Conservation (phyloP, 2,329 filamentous ascomycete genomes). For the Arthrobotrys megalospora region DNA sequence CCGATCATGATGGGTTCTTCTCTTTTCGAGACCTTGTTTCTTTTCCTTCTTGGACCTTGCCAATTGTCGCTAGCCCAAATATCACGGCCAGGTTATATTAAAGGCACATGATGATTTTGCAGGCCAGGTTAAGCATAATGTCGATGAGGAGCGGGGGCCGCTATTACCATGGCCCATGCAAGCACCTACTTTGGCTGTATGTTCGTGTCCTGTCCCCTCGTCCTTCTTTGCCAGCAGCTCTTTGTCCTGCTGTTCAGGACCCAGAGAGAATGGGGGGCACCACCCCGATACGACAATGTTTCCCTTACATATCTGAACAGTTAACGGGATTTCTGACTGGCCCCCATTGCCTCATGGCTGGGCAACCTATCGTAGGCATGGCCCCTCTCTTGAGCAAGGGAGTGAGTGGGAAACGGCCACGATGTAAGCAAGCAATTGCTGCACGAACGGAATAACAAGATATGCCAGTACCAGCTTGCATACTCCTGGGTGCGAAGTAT, state of each 20-base stretch:
- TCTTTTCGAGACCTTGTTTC: conserved; percentile 15
- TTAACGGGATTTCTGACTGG: conserved; percentile 22
- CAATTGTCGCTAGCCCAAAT: conserved; percentile 41
- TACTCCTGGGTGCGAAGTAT: conserved; percentile 12
- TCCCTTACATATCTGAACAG: conserved; percentile 16
- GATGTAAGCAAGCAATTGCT: conserved; percentile 40
- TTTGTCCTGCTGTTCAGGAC: conserved; percentile 14
- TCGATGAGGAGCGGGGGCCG: conserved; percentile 54
- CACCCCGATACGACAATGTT: conserved; percentile 21
- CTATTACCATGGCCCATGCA: conserved; percentile 59
- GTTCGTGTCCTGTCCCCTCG: conserved; percentile 44
- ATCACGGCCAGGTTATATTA: conserved; percentile 60
- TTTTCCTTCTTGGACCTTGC: conserved; percentile 41
- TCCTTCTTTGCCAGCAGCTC: conserved; percentile 30
- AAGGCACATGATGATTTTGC: conserved; percentile 60
- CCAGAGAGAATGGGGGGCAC: conserved; percentile 46
- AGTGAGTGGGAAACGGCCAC: conserved; percentile 39
- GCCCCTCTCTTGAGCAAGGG: conserved; percentile 54
- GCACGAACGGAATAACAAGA: conserved; percentile 54
- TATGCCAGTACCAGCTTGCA: conserved; percentile 28
- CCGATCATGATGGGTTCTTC: conserved; percentile 17
- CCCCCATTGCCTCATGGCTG: conserved; percentile 34
- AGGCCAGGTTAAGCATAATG: conserved; percentile 58
- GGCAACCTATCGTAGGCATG: conserved; percentile 12
- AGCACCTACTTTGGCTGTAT: conserved; percentile 53